Percentiles rank a stretch among this genome's conserved stretches.
phyloP scores from a whole-genome alignment of 225 moss, liverwort and hornwort genomes.

The Physcomitrellopsis africana region DNA sequence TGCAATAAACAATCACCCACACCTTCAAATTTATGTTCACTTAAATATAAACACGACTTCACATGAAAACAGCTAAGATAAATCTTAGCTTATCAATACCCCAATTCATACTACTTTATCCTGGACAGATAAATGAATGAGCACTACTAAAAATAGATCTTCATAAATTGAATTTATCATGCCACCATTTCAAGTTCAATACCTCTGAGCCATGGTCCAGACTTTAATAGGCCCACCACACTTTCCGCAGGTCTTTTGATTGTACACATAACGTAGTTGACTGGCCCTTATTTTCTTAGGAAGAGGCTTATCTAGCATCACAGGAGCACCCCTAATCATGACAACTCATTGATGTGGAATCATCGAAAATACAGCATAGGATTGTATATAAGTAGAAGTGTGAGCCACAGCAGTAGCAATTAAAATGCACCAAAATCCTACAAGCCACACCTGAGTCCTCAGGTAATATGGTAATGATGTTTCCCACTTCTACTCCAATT shows the following conservation, averaged over 20 bases:
- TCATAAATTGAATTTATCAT: neutral
- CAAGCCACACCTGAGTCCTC: slow-evolving; percentile 52
- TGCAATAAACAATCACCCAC: slow-evolving; percentile 40
- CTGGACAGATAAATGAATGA: neutral
- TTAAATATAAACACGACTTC: slow-evolving; percentile 5
- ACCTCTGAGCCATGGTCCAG: slow-evolving; percentile 83
- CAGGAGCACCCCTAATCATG: slow-evolving; percentile 23
- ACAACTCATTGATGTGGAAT: neutral
- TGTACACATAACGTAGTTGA: slow-evolving; percentile 77
- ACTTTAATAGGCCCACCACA: slow-evolving; percentile 70
- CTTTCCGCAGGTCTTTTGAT: slow-evolving; percentile 74
- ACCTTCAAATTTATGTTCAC: neutral
- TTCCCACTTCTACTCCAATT: slow-evolving; percentile 58
- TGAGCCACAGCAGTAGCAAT: slow-evolving; percentile 29
- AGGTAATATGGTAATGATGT: slow-evolving; percentile 57
- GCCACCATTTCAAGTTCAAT: slow-evolving; percentile 20
- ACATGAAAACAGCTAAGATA: neutral
- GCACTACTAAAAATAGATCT: neutral
- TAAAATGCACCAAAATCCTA: slow-evolving; percentile 11
- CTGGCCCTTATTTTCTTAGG: slow-evolving; percentile 50
- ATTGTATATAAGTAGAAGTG: neutral
- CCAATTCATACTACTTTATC: slow-evolving; percentile 6
- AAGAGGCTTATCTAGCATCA: slow-evolving; percentile 67
- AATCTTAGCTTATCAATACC: slow-evolving; percentile 7
- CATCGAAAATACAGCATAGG: neutral